Base-by-base conservation (phyloP, 1,284 basidiomycete species). In the Malassezia caprae region DNA sequence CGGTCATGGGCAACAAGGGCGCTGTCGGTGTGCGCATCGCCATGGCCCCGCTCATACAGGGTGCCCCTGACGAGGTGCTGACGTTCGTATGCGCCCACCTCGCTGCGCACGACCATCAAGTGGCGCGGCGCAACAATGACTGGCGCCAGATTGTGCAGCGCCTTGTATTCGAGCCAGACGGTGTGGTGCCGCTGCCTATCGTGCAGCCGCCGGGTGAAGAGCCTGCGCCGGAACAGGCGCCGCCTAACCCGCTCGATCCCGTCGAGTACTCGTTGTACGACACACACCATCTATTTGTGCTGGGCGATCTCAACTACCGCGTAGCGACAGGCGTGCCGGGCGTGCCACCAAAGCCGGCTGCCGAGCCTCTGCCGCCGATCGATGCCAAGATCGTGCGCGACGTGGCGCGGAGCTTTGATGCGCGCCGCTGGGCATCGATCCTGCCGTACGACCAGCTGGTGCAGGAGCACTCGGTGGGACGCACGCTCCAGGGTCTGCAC, bases 81-180 rank as follows among this genome's bases (percentile, higher is more conserved):
- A 96, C 91, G 6, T 96, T 98, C 69, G 86, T 96, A 21, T 85
- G 84, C 68, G 86, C 89, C 11, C 91, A 98, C 77, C 80, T 98
- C 46, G 77, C 90, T 3, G 86, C 93, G 4, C 86, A 91, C 73
- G 84, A 85, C 50, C 78, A 82, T 48, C 83, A 87, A 55, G 78
- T 93, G 37, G 74, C 78, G 15, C 76, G 78, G n/a, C 81, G 93
- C 15, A 82, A 94, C 61, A 78, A 79, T 5, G 87, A 96, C 76
- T 96, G 86, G 76, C 77, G 83, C 44, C 70, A 75, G 59, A 90
- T 98, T 46, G 86, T 90, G 37, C 78, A 83, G 44, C 82, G 84
- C 1, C 80, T 98, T 43, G 79, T 91, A 44, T 96, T 98, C 37
- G 51, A 57, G 7, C 67, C 64, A 1, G 19, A 52, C 15, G 58